Conservation (phyloP, 2,329 filamentous ascomycete genomes). For the Pestalotiopsis sp. region DNA sequence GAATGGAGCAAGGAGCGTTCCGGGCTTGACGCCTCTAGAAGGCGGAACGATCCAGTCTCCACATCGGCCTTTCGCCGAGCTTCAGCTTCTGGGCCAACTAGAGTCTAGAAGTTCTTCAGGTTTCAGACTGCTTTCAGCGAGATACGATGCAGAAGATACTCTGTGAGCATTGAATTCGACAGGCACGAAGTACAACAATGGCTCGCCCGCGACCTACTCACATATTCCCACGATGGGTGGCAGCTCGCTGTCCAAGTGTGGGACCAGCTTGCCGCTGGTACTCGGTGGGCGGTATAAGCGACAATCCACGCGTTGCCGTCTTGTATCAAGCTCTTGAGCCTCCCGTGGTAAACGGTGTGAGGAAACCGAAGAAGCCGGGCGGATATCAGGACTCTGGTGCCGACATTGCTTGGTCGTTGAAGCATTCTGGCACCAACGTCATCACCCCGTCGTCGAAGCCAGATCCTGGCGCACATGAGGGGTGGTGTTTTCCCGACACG, state of each 20-base stretch:
- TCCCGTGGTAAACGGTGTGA: conserved; percentile 3
- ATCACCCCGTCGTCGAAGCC: conserved; percentile 1
- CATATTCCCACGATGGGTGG: not conserved
- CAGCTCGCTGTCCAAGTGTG: too few relatives aligned
- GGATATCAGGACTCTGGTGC: conserved; percentile 7
- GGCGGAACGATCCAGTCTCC: not conserved
- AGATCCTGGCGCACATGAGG: not conserved
- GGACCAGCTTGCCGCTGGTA: not conserved
- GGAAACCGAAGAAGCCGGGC: not conserved
- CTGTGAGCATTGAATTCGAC: not conserved
- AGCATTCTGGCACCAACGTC: not conserved
- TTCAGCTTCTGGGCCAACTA: not conserved
- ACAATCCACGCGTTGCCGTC: not conserved
- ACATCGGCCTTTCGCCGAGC: not conserved
- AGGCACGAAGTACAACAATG: not conserved
- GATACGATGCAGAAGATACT: not conserved
- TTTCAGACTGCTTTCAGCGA: not conserved
- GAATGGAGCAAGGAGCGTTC: not conserved
- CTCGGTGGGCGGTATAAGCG: not conserved
- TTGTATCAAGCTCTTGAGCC: conserved; percentile 4
- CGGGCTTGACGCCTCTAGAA: not conserved
- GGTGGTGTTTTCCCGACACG: not conserved
- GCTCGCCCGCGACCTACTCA: not conserved
- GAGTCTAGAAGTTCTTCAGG: not conserved
- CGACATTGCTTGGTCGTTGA: conserved; percentile 4